Evolutionary conservation across 768 basidiomycete species (phyloP).

Genomic region (Cyathus striatus): DNA sequence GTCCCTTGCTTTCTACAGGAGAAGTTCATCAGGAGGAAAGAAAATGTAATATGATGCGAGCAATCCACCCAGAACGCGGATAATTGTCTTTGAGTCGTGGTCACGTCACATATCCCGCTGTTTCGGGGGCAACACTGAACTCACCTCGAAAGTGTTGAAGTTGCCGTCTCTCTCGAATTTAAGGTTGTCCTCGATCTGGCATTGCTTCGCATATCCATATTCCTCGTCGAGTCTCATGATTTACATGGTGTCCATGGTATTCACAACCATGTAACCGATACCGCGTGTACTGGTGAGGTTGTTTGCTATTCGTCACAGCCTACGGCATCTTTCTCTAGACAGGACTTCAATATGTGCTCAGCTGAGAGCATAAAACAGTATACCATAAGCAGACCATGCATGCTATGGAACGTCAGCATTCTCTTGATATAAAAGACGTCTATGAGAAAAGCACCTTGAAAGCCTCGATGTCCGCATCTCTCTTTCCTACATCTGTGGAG

Average conservation of each 20-base stretch:
- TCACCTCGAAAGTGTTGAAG: slow-evolving; percentile 88
- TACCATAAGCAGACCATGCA: slow-evolving; percentile 86
- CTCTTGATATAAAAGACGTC: neutral
- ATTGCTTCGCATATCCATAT: slow-evolving; percentile 71
- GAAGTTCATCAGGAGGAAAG: slow-evolving; percentile 59
- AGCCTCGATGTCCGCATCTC: slow-evolving; percentile 68
- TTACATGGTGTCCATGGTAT: slow-evolving; percentile 85
- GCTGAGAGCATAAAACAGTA: slow-evolving; percentile 12
- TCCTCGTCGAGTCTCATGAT: slow-evolving; percentile 83
- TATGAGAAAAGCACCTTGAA: slow-evolving; percentile 52
- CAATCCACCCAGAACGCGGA: slow-evolving; percentile 87
- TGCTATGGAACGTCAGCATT: slow-evolving; percentile 41
- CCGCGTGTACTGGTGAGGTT: slow-evolving; percentile 77
- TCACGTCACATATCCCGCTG: neutral
- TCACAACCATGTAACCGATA: slow-evolving; percentile 88
- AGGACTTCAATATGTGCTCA: neutral
- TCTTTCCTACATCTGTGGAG: slow-evolving; percentile 52
- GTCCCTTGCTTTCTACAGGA: slow-evolving; percentile 73
- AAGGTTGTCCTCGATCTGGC: slow-evolving; percentile 70
- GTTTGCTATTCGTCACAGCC: slow-evolving; percentile 93
- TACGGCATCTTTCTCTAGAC: slow-evolving; percentile 83
- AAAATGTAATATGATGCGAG: slow-evolving; percentile 86
- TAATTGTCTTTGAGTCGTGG: slow-evolving; percentile 66
- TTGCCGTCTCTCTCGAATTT: slow-evolving; percentile 76
- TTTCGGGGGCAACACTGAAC: slow-evolving; percentile 13